Evolutionary conservation across 2,329 filamentous ascomycete species (phyloP).

Genomic region (Aspergillus sojae): DNA sequence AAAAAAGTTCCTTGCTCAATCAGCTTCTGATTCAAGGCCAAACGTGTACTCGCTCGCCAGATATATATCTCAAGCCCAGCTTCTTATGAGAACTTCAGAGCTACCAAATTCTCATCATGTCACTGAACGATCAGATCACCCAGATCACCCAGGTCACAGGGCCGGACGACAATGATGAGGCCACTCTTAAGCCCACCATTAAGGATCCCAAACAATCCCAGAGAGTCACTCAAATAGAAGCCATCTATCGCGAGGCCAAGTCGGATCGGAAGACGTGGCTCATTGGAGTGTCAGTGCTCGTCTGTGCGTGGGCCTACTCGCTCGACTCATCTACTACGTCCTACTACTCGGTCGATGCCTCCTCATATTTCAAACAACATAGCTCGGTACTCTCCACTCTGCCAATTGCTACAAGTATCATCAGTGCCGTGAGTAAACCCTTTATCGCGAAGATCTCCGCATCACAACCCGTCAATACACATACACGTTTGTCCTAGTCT

Average conservation of each 20-base stretch:
- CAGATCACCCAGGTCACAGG: too few relatives aligned
- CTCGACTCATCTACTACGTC: too few relatives aligned
- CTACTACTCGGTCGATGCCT: too few relatives aligned
- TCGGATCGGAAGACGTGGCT: slow-evolving; percentile 12
- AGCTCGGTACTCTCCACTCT: too few relatives aligned
- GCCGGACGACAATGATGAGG: rapidly evolving
- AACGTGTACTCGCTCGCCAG: too few relatives aligned
- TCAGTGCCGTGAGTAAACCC: slow-evolving; percentile 14
- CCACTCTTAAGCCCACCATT: not conserved
- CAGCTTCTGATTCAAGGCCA: rapidly evolving
- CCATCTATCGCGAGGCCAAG: slow-evolving; percentile 13
- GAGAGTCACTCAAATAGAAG: slow-evolving; percentile 14
- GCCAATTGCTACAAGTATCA: too few relatives aligned
- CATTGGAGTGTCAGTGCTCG: slow-evolving; percentile 5
- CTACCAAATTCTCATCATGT: too few relatives aligned
- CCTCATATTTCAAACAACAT: too few relatives aligned
- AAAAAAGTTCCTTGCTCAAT: too few relatives aligned
- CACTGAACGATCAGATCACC: too few relatives aligned
- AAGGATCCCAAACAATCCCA: not conserved
- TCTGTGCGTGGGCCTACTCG: too few relatives aligned
- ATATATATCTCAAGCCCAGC: not conserved
- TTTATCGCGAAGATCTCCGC: slow-evolving; percentile 15
- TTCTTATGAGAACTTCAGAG: rapidly evolving
- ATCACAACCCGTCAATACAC: slow-evolving; percentile 14
- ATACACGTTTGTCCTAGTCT: slow-evolving; percentile 8